Percentiles rank a stretch among this genome's conserved stretches.
These are phyloP conservation scores for Periconia sp. DNA, from an alignment of 2,329 filamentous ascomycete species.

Conservation along the genomic window DNA sequence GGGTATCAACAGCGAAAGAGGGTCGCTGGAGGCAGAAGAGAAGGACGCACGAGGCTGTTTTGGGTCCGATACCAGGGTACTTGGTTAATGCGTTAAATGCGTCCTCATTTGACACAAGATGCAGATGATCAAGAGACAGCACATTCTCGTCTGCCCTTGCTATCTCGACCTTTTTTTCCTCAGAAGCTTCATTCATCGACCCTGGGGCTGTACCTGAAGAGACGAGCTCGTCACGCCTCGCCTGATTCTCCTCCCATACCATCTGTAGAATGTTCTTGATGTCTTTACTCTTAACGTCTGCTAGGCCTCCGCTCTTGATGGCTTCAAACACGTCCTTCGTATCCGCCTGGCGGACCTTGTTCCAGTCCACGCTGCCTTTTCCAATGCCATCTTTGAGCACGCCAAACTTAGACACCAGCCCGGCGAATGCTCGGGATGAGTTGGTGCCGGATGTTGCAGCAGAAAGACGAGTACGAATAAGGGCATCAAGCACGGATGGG, in stretches of 20 bases:
- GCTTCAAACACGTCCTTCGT: conserved; percentile 68
- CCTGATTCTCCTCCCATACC: conserved; percentile 71
- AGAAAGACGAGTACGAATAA: conserved; percentile 67
- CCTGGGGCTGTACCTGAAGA: conserved; percentile 45
- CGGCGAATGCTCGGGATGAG: conserved; percentile 70
- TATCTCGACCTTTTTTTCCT: conserved; percentile 64
- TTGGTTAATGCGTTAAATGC: conserved; percentile 64
- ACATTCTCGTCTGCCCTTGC: conserved; percentile 62
- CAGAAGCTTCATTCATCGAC: conserved; percentile 53
- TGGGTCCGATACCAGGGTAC: conserved; percentile 69
- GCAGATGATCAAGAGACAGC: conserved; percentile 69
- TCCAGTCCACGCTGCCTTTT: conserved; percentile 77
- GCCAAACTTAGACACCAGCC: conserved; percentile 69
- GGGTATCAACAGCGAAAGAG: conserved; percentile 70
- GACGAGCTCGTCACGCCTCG: conserved; percentile 58
- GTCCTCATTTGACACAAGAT: conserved; percentile 60
- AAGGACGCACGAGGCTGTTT: conserved; percentile 69
- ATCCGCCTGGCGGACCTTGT: conserved; percentile 67
- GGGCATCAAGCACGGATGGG: conserved; percentile 67
- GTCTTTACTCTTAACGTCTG: conserved; percentile 71
- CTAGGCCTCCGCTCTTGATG: conserved; percentile 74
- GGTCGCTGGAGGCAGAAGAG: conserved; percentile 69
- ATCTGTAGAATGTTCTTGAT: conserved; percentile 77
- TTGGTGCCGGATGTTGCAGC: conserved; percentile 66
- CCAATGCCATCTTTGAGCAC: conserved; percentile 67